Evolutionary conservation across 2,329 filamentous ascomycete genomes (phyloP).

Genomic region (Achaetomium macrosporum): DNA sequence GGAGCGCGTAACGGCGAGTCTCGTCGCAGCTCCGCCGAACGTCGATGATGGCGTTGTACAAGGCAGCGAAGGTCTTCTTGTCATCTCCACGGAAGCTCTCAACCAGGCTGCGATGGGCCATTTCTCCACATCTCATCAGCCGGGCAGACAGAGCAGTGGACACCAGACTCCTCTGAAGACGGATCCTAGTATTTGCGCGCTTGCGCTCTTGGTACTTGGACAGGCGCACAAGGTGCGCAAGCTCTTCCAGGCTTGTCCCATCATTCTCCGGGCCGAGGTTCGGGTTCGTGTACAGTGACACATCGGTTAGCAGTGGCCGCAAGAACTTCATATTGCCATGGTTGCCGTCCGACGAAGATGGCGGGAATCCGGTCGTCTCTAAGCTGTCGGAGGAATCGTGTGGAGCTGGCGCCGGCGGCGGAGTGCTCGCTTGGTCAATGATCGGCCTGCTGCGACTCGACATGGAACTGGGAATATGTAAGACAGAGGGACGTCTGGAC

Average conservation of each 20-base stretch:
- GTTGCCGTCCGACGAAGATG: constrained; percentile 36
- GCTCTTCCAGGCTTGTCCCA: constrained; percentile 66
- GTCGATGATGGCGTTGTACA: constrained; percentile 75
- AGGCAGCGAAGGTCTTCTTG: constrained; percentile 66
- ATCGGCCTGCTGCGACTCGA: constrained; percentile 42
- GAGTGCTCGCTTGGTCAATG: constrained; percentile 40
- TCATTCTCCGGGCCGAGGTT: constrained; percentile 55
- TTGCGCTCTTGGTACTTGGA: constrained; percentile 79
- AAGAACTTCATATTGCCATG: constrained; percentile 40
- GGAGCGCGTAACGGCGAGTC: constrained; percentile 61
- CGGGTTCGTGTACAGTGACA: constrained; percentile 60
- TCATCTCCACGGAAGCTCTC: constrained; percentile 75
- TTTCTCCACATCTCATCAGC: constrained; percentile 67
- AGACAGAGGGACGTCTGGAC: constrained; percentile 36
- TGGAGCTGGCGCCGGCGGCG: constrained; percentile 25
- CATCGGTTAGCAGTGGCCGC: constrained; percentile 57
- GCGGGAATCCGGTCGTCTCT: constrained; percentile 26
- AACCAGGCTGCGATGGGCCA: constrained; percentile 68
- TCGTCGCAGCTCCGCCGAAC: constrained; percentile 72
- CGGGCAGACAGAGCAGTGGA: constrained; percentile 70
- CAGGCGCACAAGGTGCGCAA: constrained; percentile 70
- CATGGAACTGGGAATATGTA: constrained; percentile 33
- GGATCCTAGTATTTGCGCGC: constrained; percentile 64
- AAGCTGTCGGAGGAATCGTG: constrained; percentile 26
- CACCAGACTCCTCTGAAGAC: constrained; percentile 67